Conservation (phyloP, 257 asterid species). For the Solanum corneliomulleri region DNA sequence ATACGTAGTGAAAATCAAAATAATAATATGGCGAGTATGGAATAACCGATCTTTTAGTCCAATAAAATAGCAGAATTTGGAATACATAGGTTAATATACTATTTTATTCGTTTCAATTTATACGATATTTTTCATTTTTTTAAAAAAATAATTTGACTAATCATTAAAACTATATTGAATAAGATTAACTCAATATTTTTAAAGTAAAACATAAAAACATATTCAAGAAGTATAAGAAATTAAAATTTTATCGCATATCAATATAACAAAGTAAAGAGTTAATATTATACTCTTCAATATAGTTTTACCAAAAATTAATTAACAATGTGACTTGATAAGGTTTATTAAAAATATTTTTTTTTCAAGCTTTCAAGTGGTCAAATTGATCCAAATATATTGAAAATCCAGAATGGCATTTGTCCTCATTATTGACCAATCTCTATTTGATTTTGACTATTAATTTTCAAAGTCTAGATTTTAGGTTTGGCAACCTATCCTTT, state of each 20-base stretch:
- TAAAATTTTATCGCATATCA: background rate
- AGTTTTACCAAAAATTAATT: background rate
- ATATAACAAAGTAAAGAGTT: background rate
- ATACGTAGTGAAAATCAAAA: background rate
- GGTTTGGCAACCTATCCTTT: background rate
- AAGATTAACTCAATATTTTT: background rate
- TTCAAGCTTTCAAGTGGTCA: background rate
- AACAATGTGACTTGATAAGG: background rate
- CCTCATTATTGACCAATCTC: background rate
- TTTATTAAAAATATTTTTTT: background rate
- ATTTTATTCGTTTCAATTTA: background rate
- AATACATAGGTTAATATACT: background rate
- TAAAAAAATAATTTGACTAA: fast-evolving
- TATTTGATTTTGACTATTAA: background rate
- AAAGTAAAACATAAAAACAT: background rate
- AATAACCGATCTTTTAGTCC: background rate
- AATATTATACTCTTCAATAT: background rate
- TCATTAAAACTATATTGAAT: background rate
- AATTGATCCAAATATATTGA: background rate
- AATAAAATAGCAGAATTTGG: background rate
- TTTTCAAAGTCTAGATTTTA: background rate
- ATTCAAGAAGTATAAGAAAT: background rate
- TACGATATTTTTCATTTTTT: background rate
- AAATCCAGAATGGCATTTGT: background rate
- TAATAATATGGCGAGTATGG: background rate